Base-by-base conservation (phyloP, 257 asterid species). In the Osmanthus fragrans region DNA sequence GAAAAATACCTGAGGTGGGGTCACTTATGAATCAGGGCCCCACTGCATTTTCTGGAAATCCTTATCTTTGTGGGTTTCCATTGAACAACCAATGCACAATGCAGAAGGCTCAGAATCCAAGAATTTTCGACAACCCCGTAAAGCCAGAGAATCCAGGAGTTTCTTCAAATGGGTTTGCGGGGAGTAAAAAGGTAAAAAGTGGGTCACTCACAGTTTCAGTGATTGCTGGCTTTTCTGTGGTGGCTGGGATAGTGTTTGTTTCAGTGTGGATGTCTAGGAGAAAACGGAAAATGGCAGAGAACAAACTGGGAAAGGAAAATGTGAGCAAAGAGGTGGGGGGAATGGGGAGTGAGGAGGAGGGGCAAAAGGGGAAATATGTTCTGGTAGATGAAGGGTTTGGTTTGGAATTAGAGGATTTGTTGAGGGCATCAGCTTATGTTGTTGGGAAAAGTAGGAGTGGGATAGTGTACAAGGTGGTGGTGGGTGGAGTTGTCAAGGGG, bases 341-440 rank as follows among this genome's bases (percentile, higher is more conserved):
- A 32, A 67, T 66, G 82, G 89, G 82, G 33, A 76, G 82, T 34
- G 67, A 42, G 18, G 97, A 86, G 78, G 98, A 88, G 72, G 93
- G 93, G 80, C 92, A 88, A 56, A 91, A 90, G 80, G 93, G 99
- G 70, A 93, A 87, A 87, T 95, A 87, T 40, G 92, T 89, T 2
- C 88, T 86, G 19, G 27, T 96, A 1, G 94, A 93, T 71, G 97
- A 90, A 74, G 95, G 97, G 77, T 89, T 96, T 76, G 82, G 81
- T n/a, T 84, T 96, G 90, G 99, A 91, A 40, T 79, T 96, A 72
- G 98, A 96, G 82, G 98, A 93, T 89, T 84, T 96, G 82, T 79
- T 96, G 81, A 92, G 98, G 92, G 97, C 99, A 15, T 96, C 99
- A 4, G 99, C 99, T 76, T 93, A 93, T 84, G 98, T 93, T 21